These are phyloP conservation scores for Agaricus sinodeliciosus DNA, from an alignment of 768 basidiomycete species.

Conservation along the genomic window DNA sequence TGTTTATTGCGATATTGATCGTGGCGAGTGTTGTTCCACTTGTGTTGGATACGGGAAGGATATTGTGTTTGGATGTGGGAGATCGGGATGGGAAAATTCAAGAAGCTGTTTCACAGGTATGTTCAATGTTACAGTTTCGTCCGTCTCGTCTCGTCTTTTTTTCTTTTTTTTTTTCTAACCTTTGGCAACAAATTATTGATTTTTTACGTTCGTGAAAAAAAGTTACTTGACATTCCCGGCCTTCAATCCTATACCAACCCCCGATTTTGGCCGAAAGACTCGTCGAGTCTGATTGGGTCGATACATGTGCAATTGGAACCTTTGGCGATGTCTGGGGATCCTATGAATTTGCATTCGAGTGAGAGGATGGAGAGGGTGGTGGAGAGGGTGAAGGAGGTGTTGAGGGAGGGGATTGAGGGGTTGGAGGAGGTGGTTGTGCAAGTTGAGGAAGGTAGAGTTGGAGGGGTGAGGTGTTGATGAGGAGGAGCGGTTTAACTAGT, in stretches of 20 bases:
- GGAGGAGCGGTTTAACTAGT: too few relatives aligned
- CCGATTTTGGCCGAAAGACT: constrained; percentile 96
- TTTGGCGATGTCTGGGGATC: constrained; percentile 50
- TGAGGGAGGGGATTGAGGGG: constrained; percentile 71
- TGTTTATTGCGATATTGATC: constrained; percentile 94
- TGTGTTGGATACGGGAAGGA: constrained; percentile 86
- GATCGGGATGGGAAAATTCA: constrained; percentile 48
- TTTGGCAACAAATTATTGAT: too few relatives aligned
- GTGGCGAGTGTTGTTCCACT: constrained; percentile 94
- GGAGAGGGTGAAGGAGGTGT: constrained; percentile 63
- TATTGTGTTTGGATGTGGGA: constrained; percentile 84
- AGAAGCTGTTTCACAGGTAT: constrained; percentile 57
- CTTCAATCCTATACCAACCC: constrained; percentile 74
- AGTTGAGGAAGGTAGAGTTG: constrained; percentile 40
- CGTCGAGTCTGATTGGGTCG: constrained; percentile 77
- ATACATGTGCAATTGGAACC: constrained; percentile 85
- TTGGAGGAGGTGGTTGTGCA: constrained; percentile 90
- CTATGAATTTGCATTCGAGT: constrained; percentile 44
- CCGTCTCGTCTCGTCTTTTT: constrained; percentile 14
- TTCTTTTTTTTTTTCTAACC: constrained; percentile 13
- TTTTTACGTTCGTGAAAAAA: too few relatives aligned
- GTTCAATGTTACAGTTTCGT: constrained; percentile 14
- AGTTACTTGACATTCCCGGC: constrained; percentile 76
- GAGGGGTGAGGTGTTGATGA: not conserved
- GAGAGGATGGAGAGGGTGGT: constrained; percentile 61